phyloP scores from a whole-genome alignment of 306 rosid genomes.

The Crataegus laevigata region DNA sequence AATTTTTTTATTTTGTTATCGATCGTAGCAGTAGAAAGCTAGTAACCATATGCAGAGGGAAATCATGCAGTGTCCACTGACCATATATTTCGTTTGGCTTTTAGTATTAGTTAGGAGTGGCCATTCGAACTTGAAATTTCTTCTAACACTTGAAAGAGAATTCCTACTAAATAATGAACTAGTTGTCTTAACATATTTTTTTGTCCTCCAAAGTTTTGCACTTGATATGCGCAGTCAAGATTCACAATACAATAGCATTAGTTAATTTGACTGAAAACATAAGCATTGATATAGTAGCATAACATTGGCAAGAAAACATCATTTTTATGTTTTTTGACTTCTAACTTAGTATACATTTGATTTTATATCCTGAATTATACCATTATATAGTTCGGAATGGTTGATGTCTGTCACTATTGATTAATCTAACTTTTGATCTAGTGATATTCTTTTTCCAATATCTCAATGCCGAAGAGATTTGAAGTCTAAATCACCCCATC shows the following conservation, averaged over 20 bases:
- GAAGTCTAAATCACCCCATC: not conserved
- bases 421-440: not conserved
- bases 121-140: not conserved
- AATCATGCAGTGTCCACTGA: not conserved
- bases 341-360: too few species aligned
- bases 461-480: not conserved
- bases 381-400: too few species aligned
- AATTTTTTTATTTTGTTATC: too few species aligned
- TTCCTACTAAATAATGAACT: not conserved
- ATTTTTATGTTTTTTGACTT: too few species aligned
- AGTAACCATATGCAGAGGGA: not conserved
- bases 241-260: too few species aligned
- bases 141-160: not conserved
- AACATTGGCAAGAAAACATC: too few species aligned
- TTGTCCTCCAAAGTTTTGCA: not conserved
- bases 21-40: not conserved
- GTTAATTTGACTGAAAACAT: too few species aligned
- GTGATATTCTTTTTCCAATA: too few species aligned
- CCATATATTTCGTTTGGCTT: not conserved
- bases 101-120: not conserved
- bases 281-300: too few species aligned
- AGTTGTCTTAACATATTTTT: not conserved
- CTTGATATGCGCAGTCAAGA: not conserved
- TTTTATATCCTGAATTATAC: too few species aligned
- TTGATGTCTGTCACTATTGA: too few species aligned